These are phyloP conservation scores for Sutorius australiensis DNA, from an alignment of 768 basidiomycete genomes.

Conservation along the genomic window DNA sequence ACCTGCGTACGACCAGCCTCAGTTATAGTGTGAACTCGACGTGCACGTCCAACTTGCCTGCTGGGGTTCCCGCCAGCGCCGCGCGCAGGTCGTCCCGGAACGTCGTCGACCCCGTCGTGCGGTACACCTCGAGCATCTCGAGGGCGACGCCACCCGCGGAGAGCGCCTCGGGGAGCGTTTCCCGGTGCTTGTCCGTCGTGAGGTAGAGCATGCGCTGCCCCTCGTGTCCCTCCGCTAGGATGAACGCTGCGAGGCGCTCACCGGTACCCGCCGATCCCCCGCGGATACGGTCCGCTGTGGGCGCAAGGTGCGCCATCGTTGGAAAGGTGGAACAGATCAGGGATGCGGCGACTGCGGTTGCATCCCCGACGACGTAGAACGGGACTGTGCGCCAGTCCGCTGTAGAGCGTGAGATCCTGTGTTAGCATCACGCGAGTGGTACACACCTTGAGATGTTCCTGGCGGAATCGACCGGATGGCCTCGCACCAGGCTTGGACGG, in stretches of 20 bases:
- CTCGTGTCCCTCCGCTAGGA: constrained; percentile 38
- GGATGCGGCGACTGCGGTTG: constrained; percentile 50
- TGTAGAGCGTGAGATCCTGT: constrained; percentile 13
- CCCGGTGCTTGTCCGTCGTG: constrained; percentile 84
- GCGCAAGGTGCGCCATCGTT: constrained; percentile 34
- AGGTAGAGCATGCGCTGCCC: constrained; percentile 56
- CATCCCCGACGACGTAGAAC: constrained; percentile 77
- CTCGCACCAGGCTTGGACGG: constrained; percentile 65
- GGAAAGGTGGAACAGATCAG: constrained; percentile 28
- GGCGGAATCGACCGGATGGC: constrained; percentile 30
- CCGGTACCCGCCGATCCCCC: constrained; percentile 61
- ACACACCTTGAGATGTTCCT: constrained; percentile 14
- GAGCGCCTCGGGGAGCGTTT: constrained; percentile 56
- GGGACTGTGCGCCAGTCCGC: constrained; percentile 54
- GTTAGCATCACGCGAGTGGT: background rate
- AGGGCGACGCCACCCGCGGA: constrained; percentile 41
- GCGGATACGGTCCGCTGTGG: constrained; percentile 32
- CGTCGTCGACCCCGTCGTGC: constrained; percentile 52
- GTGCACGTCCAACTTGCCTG: constrained; percentile 19
- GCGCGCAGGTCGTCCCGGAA: constrained; percentile 45
- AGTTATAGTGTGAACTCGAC: background rate
- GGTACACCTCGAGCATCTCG: constrained; percentile 62
- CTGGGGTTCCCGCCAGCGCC: constrained; percentile 24
- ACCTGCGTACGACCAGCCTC: background rate
- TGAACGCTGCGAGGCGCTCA: constrained; percentile 63